Conservation (phyloP, 164 flowering plant genomes). For the Protea cynaroides region DNA sequence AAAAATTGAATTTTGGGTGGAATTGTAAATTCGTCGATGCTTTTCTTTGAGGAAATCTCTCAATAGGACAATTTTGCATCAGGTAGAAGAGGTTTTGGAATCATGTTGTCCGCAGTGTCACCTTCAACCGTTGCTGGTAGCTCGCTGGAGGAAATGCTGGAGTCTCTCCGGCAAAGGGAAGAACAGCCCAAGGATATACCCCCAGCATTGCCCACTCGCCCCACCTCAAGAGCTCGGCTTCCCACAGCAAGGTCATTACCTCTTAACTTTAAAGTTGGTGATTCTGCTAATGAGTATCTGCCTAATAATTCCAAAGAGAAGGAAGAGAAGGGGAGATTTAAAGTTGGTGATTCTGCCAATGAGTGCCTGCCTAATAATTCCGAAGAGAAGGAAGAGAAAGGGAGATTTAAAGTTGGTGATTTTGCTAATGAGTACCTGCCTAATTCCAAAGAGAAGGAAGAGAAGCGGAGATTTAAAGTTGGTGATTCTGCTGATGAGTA, state of each 20-base stretch:
- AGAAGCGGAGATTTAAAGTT: no score
- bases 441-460: no score
- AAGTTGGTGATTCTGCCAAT: no score
- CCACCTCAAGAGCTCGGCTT: slow-evolving; percentile 58
- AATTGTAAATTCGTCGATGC: neutral
- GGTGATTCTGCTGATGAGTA: no score
- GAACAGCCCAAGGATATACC: slow-evolving; percentile 71
- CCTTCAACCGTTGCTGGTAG: slow-evolving; percentile 46
- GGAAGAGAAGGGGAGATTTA: slow-evolving; percentile 35
- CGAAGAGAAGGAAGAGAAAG: no score
- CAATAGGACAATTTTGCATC: neutral
- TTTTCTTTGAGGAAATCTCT: neutral
- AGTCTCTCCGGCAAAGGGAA: slow-evolving; percentile 57
- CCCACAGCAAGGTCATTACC: slow-evolving; percentile 63
- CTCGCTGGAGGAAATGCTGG: slow-evolving; percentile 94
- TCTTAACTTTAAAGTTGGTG: slow-evolving; percentile 32
- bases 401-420: no score
- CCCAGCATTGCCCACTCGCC: slow-evolving; percentile 83
- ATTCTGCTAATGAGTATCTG: slow-evolving; percentile 5
- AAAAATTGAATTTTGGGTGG: neutral
- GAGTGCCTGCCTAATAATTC: no score
- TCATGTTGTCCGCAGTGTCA: slow-evolving; percentile 50
- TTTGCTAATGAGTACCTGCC: no score
- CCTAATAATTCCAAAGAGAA: slow-evolving; percentile 18
- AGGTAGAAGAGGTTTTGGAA: neutral